Conservation (phyloP, 2,329 filamentous ascomycete genomes). For the Aspergillus fumigatiaffinis region DNA sequence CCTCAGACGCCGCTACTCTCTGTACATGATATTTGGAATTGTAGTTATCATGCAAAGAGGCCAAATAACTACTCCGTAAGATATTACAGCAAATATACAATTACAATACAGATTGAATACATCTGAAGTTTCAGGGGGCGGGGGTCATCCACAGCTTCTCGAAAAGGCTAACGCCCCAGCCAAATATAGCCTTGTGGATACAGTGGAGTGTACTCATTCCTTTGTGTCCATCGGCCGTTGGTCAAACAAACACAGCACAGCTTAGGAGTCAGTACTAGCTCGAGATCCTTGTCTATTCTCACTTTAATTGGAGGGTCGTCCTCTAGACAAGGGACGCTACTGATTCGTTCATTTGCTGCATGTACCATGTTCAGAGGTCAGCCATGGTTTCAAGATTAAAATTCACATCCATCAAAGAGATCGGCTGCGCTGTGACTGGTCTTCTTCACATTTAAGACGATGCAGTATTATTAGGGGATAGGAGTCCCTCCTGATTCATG, state of each 20-base stretch:
- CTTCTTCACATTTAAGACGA: not conserved
- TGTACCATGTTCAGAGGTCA: conserved; percentile 5
- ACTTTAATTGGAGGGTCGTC: conserved; percentile 2
- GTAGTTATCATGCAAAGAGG: not conserved
- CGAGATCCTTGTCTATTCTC: conserved; percentile 16
- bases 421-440: not conserved
- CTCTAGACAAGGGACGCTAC: not conserved
- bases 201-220: not conserved
- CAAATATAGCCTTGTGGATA: conserved; percentile 21
- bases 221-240: conserved; percentile 17
- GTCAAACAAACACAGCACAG: conserved; percentile 9
- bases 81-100: not conserved
- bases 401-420: not conserved
- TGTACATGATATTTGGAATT: not conserved
- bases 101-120: not conserved
- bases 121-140: conserved; percentile 14
- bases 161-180: not conserved
- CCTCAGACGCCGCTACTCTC: too few relatives aligned
- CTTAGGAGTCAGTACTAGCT: conserved; percentile 4
- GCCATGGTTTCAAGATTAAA: conserved; percentile 7
- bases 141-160: conserved; percentile 2
- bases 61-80: not conserved
- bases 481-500: too few relatives aligned
- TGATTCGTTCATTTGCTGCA: not conserved
- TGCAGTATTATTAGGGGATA: not conserved